Evolutionary conservation across 108 stramenopile species (phyloP).

Genomic region (Bacterosira constricta): DNA sequence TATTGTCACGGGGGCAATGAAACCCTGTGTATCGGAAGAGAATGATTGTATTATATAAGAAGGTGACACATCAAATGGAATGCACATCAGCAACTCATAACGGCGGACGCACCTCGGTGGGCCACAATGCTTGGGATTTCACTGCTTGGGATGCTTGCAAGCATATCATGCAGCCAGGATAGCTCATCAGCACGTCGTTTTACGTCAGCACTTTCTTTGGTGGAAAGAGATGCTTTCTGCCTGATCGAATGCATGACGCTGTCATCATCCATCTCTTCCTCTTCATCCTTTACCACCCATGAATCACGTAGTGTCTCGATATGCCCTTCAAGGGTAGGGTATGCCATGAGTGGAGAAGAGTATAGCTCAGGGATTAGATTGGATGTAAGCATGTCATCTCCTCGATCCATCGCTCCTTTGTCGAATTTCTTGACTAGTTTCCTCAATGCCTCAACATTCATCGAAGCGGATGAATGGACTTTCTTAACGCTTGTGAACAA

Average conservation of each 20-base stretch:
- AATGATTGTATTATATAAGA: not conserved
- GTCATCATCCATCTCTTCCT: slow-evolving; percentile 33
- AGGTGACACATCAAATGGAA: not conserved
- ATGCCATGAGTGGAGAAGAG: slow-evolving; percentile 51
- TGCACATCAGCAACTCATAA: not conserved
- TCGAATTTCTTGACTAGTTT: slow-evolving; percentile 81
- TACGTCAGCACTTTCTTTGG: slow-evolving; percentile 27
- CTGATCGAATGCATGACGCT: slow-evolving; percentile 18
- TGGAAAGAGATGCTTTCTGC: slow-evolving; percentile 17
- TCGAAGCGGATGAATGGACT: slow-evolving; percentile 52
- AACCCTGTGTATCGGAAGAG: slow-evolving; percentile 30
- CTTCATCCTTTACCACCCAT: slow-evolving; percentile 37
- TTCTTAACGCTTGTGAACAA: slow-evolving; percentile 42
- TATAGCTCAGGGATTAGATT: slow-evolving; percentile 65
- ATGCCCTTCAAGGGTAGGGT: slow-evolving; percentile 46
- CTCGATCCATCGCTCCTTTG: slow-evolving; percentile 51
- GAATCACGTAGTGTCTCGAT: slow-evolving; percentile 58
- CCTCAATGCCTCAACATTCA: slow-evolving; percentile 70
- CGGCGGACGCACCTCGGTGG: slow-evolving; percentile 53
- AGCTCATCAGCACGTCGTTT: slow-evolving; percentile 43
- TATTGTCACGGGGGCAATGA: slow-evolving; percentile 62
- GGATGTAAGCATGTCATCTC: slow-evolving; percentile 48
- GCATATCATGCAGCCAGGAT: slow-evolving; percentile 40
- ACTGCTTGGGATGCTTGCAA: slow-evolving; percentile 23
- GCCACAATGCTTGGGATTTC: slow-evolving; percentile 56